phyloP scores from a whole-genome alignment of 2,329 filamentous ascomycete species.

The Curvularia eragrostidis region DNA sequence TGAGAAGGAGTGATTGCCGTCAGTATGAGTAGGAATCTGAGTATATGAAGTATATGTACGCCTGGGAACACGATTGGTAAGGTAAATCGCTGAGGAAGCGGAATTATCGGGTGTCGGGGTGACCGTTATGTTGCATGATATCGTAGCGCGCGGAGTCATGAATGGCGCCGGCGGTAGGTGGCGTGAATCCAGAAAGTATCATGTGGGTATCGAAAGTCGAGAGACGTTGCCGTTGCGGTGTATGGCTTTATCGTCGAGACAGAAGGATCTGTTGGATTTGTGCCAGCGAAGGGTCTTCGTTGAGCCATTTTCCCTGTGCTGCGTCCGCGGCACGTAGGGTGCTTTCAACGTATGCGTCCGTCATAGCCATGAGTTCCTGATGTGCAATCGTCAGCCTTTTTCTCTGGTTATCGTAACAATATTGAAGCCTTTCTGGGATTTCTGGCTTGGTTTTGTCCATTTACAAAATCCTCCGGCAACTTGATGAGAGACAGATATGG shows the following conservation, averaged over 20 bases:
- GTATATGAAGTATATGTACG: no score
- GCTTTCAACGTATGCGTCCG: conserved; percentile 63
- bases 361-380: conserved; percentile 64
- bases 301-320: conserved; percentile 66
- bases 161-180: conserved; percentile 5
- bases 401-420: not conserved
- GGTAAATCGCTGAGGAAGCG: not conserved
- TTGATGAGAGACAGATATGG: not conserved
- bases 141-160: conserved; percentile 2
- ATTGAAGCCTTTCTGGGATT: not conserved
- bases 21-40: not conserved
- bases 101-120: not conserved
- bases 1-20: not conserved
- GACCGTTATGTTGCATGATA: conserved; percentile 1
- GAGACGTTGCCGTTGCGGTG: not conserved
- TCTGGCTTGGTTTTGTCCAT: not conserved
- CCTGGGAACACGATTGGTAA: not conserved
- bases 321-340: conserved; percentile 63
- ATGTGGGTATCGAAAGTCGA: not conserved
- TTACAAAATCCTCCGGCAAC: not conserved
- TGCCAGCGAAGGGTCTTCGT: conserved; percentile 64
- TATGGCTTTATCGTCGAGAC: conserved; percentile 35
- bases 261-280: conserved; percentile 54
- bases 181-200: conserved; percentile 2
- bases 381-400: conserved; percentile 1